Conservation (phyloP, 805 yeast genomes). For the Cyberlindnera meyerae region DNA sequence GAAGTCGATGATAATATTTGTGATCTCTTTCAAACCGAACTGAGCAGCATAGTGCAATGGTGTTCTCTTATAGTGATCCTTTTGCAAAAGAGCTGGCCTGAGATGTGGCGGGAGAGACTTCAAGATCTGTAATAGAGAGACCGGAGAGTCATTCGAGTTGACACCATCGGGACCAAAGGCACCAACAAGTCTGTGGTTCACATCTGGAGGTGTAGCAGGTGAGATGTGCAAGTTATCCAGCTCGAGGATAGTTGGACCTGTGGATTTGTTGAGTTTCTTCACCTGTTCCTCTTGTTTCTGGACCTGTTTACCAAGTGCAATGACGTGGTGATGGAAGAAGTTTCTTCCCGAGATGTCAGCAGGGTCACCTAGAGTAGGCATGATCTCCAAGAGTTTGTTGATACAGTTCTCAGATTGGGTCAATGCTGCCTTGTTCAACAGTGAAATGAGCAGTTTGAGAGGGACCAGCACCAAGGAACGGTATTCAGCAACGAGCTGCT, state of each 20-base stretch:
- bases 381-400: slow-evolving; percentile 45
- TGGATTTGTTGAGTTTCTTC: slow-evolving; percentile 3
- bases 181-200: slow-evolving; percentile 41
- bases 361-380: slow-evolving; percentile 54
- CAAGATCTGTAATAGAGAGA: slow-evolving; percentile 57
- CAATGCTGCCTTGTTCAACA: slow-evolving; percentile 62
- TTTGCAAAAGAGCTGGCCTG: slow-evolving; percentile 52
- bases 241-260: slow-evolving; percentile 9
- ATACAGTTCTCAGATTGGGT: slow-evolving; percentile 53
- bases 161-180: slow-evolving; percentile 62
- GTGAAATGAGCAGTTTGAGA: slow-evolving; percentile 49
- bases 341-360: slow-evolving; percentile 78
- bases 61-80: slow-evolving; percentile 74
- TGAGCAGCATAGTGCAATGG: slow-evolving; percentile 90
- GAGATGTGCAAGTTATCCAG: slow-evolving; percentile 15
- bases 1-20: slow-evolving; percentile 51
- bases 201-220: slow-evolving; percentile 53
- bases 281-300: slow-evolving; percentile 18
- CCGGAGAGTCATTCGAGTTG: slow-evolving; percentile 51
- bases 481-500: slow-evolving; percentile 38
- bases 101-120: slow-evolving; percentile 49
- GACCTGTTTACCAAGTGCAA: slow-evolving; percentile 67
- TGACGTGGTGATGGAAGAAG: slow-evolving; percentile 78
- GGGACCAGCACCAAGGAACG: slow-evolving; percentile 48
- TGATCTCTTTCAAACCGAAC: slow-evolving; percentile 68